A percentile compares a stretch with the other conserved stretches of the same genome.
Conservation (phyloP, 2,329 filamentous ascomycete species). For the Cytospora schulzeri region DNA sequence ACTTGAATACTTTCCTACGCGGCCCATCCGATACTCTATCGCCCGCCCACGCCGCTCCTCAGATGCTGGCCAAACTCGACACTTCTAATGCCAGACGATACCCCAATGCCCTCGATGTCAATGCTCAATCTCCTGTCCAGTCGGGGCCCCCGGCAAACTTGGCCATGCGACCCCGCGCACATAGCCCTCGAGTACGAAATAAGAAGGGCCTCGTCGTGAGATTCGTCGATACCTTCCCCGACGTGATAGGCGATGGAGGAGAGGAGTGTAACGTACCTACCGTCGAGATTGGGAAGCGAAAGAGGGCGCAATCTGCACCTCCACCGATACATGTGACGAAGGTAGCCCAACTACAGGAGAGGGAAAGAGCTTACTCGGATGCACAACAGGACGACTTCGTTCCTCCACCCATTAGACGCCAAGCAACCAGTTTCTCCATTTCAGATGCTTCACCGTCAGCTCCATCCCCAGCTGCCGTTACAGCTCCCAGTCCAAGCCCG, state of each 20-base stretch:
- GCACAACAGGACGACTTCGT: constrained; percentile 50
- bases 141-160: constrained; percentile 37
- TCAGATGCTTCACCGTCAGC: constrained; percentile 29
- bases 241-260: constrained; percentile 87
- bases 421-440: constrained; percentile 58
- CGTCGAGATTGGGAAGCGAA: constrained; percentile 68
- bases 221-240: constrained; percentile 72
- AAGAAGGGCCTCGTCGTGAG: constrained; percentile 73
- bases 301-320: constrained; percentile 44
- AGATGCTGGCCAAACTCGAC: constrained; percentile 54
- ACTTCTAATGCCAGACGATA: constrained; percentile 58
- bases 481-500: constrained; percentile 32
- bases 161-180: constrained; percentile 44
- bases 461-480: constrained; percentile 10
- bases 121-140: constrained; percentile 34
- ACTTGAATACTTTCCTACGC: constrained; percentile 62
- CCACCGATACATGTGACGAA: constrained; percentile 30
- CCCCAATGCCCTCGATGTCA: constrained; percentile 53
- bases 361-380: constrained; percentile 33
- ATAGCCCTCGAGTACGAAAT: constrained; percentile 46
- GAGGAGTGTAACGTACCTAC: constrained; percentile 78
- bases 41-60: constrained; percentile 51
- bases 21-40: constrained; percentile 55
- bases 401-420: constrained; percentile 57
- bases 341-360: constrained; percentile 34